phyloP scores from a whole-genome alignment of 768 basidiomycete species.

The Xerocomus brunneocitrinus region DNA sequence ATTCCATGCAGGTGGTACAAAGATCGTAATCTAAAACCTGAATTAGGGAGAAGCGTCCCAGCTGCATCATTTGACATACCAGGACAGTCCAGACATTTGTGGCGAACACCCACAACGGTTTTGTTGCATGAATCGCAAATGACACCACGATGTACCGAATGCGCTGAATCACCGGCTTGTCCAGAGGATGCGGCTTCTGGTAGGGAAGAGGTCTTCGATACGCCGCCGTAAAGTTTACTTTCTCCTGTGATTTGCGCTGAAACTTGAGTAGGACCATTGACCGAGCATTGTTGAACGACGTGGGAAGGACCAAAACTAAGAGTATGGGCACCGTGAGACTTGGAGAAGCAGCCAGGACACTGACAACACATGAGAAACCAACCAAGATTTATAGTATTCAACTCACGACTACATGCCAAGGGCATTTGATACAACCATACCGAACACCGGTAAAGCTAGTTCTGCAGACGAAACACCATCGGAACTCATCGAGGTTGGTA shows the following conservation, averaged over 20 bases:
- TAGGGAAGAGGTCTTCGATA: background rate
- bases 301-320: slow-evolving; percentile 31
- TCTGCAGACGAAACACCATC: slow-evolving; percentile 31
- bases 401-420: slow-evolving; percentile 31
- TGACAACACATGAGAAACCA: slow-evolving; percentile 12
- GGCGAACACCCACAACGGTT: slow-evolving; percentile 59
- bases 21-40: slow-evolving; percentile 60
- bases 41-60: background rate
- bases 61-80: slow-evolving; percentile 36
- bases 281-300: slow-evolving; percentile 20
- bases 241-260: background rate
- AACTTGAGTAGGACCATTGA: background rate
- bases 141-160: slow-evolving; percentile 49
- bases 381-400: background rate
- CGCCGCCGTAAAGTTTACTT: background rate
- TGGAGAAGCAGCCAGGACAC: slow-evolving; percentile 27
- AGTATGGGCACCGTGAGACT: slow-evolving; percentile 26
- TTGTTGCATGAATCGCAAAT: slow-evolving; percentile 61
- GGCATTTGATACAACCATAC: slow-evolving; percentile 31
- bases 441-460: slow-evolving; percentile 21
- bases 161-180: background rate
- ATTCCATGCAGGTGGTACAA: slow-evolving; percentile 53
- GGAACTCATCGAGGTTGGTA: background rate
- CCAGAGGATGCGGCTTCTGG: background rate
- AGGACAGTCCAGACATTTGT: slow-evolving; percentile 78